Base-by-base conservation (phyloP, 2,329 filamentous ascomycete genomes). In the Colletotrichum sp. region DNA sequence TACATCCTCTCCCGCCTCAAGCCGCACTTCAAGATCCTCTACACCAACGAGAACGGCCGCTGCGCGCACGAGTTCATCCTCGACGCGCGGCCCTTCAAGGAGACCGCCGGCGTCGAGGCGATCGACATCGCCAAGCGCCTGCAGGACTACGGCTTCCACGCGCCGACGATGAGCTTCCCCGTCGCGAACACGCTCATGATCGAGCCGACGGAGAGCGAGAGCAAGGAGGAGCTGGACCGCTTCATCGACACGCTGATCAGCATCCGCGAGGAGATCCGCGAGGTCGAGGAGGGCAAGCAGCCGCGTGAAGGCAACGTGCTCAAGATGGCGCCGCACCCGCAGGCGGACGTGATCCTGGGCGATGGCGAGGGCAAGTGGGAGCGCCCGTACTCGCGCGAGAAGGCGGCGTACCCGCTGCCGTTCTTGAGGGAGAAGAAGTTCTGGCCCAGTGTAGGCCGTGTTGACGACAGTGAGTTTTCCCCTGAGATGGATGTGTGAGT, bases 11-110 rank as follows among this genome's bases (percentile, higher is more conserved):
- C 95, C 67, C 94, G 95, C 71, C 93, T 99, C 68, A 94, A 94
- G 85, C 92, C 93, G 8, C 93, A 98, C 88, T 99, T 97, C 86
- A 90, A 92, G 2, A 96, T 99, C 79, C 89, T 98, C n/a, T 98
- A 98, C 88, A 98, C 95, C 79, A 99, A 99, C 84, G 90, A 91
- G 71, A 91, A 96, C 77, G 94, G 94, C 26, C 95, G 96, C 72
- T 99, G 96, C 84, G 96, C 96, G 1, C 96, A 99, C 89, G 96
- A 99, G 86, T 99, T 99, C 87, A 99, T 99, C 84, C 92, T 99
- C 39, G 96, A 99, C 80, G 91, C 93, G 8, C 94, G 96, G 26
- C 91, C 92, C 28, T 98, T 98, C 89, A 95, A 95, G 83, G 94
- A 96, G 70, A 92, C 92, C 1, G 92, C 94, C 8, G 95, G 95